phyloP scores from a whole-genome alignment of 805 yeast species.

The Cyberlindnera bimundalis region DNA sequence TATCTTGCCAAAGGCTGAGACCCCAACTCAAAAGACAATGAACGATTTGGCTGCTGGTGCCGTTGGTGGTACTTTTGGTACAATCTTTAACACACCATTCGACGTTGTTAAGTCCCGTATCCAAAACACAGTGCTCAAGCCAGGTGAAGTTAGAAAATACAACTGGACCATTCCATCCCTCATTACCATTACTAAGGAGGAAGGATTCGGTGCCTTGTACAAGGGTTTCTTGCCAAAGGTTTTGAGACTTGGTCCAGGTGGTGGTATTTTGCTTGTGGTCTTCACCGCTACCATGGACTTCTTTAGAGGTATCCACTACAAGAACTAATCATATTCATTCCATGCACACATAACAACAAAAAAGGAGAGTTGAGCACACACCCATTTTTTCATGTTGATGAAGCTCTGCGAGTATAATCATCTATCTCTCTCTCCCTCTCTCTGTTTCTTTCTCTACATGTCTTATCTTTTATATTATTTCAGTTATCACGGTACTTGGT shows the following conservation, averaged over 20 bases:
- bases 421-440: not conserved
- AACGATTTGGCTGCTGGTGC: slow-evolving; percentile 91
- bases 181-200: slow-evolving; percentile 73
- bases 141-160: slow-evolving; percentile 82
- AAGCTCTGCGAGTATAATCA: slow-evolving; percentile 4
- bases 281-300: slow-evolving; percentile 93
- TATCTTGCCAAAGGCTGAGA: slow-evolving; percentile 73
- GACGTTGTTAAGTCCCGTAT: slow-evolving; percentile 97
- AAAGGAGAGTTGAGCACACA: no score
- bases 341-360: not conserved
- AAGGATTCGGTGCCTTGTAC: slow-evolving; percentile 87
- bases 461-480: no score
- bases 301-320: slow-evolving; percentile 51
- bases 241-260: slow-evolving; percentile 97
- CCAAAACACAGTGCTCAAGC: slow-evolving; percentile 63
- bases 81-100: slow-evolving; percentile 92
- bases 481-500: slow-evolving; percentile 1
- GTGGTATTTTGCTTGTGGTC: slow-evolving; percentile 97
- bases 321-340: not conserved
- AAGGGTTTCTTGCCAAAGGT: slow-evolving; percentile 98
- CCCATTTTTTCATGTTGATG: no score
- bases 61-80: slow-evolving; percentile 96
- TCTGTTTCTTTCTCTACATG: not conserved
- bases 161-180: slow-evolving; percentile 89
- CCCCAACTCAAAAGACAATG: slow-evolving; percentile 67